Percentiles rank a stretch among this genome's conserved stretches.
Conservation (phyloP, 2,329 filamentous ascomycete species). For the Paecilomyces sp. region DNA sequence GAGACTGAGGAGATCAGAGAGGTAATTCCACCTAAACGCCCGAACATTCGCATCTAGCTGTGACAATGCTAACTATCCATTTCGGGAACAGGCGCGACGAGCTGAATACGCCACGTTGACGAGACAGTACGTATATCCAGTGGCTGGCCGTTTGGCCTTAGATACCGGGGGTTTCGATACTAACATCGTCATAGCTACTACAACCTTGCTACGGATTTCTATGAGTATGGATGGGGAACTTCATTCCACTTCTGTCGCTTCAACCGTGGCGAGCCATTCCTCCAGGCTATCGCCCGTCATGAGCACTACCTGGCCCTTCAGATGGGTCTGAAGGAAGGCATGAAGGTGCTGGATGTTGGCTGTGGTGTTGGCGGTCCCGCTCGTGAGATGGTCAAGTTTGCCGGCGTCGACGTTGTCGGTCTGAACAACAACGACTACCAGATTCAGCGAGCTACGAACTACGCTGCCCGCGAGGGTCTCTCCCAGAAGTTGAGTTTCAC, state of each 20-base stretch:
- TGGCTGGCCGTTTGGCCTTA: not conserved
- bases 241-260: slow-evolving; percentile 98
- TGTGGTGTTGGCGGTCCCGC: slow-evolving; percentile 96
- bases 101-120: slow-evolving; percentile 91
- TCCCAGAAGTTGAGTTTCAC: slow-evolving; percentile 74
- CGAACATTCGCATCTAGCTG: not conserved
- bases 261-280: slow-evolving; percentile 76
- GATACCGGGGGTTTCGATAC: not conserved
- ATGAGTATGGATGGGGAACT: slow-evolving; percentile 94
- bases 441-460: slow-evolving; percentile 83
- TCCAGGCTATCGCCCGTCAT: slow-evolving; percentile 87
- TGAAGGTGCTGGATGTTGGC: slow-evolving; percentile 90
- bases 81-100: slow-evolving; percentile 57
- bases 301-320: slow-evolving; percentile 94
- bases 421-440: slow-evolving; percentile 99
- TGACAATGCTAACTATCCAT: not conserved
- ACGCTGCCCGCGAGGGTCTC: slow-evolving; percentile 75
- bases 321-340: slow-evolving; percentile 77
- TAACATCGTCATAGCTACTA: slow-evolving; percentile 61
- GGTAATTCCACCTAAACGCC: slow-evolving; percentile 43
- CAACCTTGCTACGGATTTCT: slow-evolving; percentile 91
- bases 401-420: slow-evolving; percentile 78
- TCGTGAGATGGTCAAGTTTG: slow-evolving; percentile 93
- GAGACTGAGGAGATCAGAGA: slow-evolving; percentile 81
- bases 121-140: slow-evolving; percentile 61